Percentiles rank a stretch among this genome's conserved stretches.
Conservation (phyloP, 169 alveolate genomes). For the Cryptosporidium sp. region DNA sequence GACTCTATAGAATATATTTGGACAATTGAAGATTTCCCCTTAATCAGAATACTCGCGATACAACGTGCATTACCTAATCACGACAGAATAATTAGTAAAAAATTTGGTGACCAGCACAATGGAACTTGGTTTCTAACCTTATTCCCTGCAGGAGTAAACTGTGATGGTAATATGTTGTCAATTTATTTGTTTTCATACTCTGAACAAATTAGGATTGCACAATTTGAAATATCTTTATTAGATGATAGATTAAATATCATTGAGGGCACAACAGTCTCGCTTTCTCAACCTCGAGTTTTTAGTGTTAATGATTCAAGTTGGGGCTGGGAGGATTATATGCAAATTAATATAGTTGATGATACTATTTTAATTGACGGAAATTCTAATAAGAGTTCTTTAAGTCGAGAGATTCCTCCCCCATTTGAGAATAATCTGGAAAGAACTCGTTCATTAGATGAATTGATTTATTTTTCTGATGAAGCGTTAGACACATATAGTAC, state of each 20-base stretch:
- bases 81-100: slow-evolving; percentile 63
- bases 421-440: slow-evolving; percentile 11
- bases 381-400: neutral
- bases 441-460: slow-evolving; percentile 10
- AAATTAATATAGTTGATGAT: slow-evolving; percentile 1
- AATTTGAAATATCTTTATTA: slow-evolving; percentile 56
- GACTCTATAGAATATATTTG: slow-evolving; percentile 38
- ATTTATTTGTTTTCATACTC: slow-evolving; percentile 49
- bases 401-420: slow-evolving; percentile 2
- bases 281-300: slow-evolving; percentile 63
- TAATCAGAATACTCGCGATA: slow-evolving; percentile 45
- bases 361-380: neutral
- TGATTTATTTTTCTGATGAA: slow-evolving; percentile 10
- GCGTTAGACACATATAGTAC: neutral
- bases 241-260: slow-evolving; percentile 7
- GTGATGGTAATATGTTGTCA: slow-evolving; percentile 50
- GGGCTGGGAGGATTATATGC: slow-evolving; percentile 75
- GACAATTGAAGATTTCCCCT: slow-evolving; percentile 72
- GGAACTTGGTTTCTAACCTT: slow-evolving; percentile 65
- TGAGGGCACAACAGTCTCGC: slow-evolving; percentile 51
- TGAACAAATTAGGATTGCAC: slow-evolving; percentile 34
- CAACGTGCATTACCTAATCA: slow-evolving; percentile 66
- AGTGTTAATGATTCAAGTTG: slow-evolving; percentile 47
- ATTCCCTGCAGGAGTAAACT: slow-evolving; percentile 71
- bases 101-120: slow-evolving; percentile 55